Conservation (phyloP, 345 rosid species). For the Psidium friedrichsthalianum region DNA sequence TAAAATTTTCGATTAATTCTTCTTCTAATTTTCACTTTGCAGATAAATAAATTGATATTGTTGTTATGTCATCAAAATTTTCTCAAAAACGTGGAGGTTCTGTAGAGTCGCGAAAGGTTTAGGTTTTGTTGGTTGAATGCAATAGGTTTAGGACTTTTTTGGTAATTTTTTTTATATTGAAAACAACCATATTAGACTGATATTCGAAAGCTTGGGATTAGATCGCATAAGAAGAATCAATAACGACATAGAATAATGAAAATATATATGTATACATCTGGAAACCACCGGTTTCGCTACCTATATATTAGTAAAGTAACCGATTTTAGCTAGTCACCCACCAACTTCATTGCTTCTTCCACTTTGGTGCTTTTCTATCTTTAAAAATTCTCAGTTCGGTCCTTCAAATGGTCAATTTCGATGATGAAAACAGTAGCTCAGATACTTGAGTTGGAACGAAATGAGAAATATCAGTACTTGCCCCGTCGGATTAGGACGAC, state of each 20-base stretch:
- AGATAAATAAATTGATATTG: neutral
- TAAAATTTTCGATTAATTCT: neutral
- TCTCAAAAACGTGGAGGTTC: neutral
- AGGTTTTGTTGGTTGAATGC: too few species aligned
- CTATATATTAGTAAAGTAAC: neutral
- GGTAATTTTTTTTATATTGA: too few species aligned
- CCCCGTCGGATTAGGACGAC: neutral
- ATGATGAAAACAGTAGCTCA: neutral
- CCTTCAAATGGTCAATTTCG: neutral
- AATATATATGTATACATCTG: too few species aligned
- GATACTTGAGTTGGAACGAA: neutral
- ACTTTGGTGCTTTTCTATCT: neutral
- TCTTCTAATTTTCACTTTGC: neutral
- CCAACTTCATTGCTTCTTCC: neutral
- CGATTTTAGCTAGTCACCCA: neutral
- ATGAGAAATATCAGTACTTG: neutral
- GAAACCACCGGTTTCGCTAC: neutral
- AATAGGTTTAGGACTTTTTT: too few species aligned
- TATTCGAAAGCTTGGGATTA: neutral
- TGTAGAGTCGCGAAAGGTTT: neutral
- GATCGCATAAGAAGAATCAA: neutral
- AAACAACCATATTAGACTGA: too few species aligned
- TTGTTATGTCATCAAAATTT: neutral
- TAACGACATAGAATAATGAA: neutral
- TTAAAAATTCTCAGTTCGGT: neutral